Evolutionary conservation across 2,329 filamentous ascomycete species (phyloP), one percentile per base, ranked within the genome.

Genomic region (Fusarium vanettenii): DNA sequence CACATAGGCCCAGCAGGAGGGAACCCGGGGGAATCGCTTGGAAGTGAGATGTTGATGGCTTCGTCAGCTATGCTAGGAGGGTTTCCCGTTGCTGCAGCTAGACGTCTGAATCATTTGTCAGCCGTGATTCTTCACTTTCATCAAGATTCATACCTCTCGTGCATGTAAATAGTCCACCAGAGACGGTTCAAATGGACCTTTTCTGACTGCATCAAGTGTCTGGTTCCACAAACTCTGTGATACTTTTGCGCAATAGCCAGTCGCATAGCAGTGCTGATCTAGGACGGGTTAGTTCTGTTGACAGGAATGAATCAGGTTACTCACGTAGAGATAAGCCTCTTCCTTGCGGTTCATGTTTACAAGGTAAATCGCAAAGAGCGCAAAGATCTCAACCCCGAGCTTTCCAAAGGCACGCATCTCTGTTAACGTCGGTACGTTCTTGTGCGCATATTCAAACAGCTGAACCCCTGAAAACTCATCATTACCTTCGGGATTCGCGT

Each of bases 81-180:
- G 8, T 79, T 79, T 52, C 77, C 77, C 10, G 77, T 79, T 33
- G 75, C 77, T 4, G 77, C 77, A 25, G 77, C 77, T 1, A 79
- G 60, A 1, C 77, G 77, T 20, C 76, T 78, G 6, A 10, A n/a
- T 7, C 14, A 4, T 6, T 6, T 1, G 22, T 75, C 4, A 75
- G 70, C 3, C 3, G 9, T 2, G 8, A 3, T 39, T 20, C 10
- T 1, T 4, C 2, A 8, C 11, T 2, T 1, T 3, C 7, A 6
- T 6, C 9, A 9, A 11, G 2, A 4, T 35, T 5, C 64, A 35
- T 74, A 78, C 79, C 79, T 70, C 64, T 80, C 79, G 63, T 80
- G 79, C 79, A 80, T 80, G 11, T 80, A 80, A 4, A 80, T 72
- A 5, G 79, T 80, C 79, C 79, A 80, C 76, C 77, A 80, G 18